Base-by-base conservation (phyloP, 169 alveolate genomes). In the Cryptosporidium sp. region DNA sequence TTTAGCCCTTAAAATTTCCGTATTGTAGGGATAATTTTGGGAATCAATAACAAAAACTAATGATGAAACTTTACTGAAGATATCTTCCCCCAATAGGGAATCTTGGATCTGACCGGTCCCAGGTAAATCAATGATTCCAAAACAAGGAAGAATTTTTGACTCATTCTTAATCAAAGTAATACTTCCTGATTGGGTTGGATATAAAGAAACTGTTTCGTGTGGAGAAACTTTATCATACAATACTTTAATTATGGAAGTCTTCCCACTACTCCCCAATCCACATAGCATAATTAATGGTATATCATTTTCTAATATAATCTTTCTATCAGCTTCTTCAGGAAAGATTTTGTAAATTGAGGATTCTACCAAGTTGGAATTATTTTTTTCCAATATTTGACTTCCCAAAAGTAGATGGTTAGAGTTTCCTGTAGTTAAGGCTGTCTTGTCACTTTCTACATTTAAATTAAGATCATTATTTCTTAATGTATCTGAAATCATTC, bases 31-130 rank as follows among this genome's bases (percentile, higher is more conserved):
- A 56, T 94, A 94, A 51, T 94, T 85, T 69, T 94, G 93, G 6
- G 96, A 94, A 91, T 95, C 97, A 16, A 95, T 84, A 16, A 95
- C 96, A 84, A 67, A 95, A 69, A 96, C 87, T 84, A 95, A 62
- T 21, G 92, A 91, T 35, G 95, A 92, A 61, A 94, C 91, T 56
- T 92, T 91, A 31, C 48, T 69, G 39, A 70, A 53, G 8, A 68
- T 65, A 21, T 45, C 93, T 67, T 45, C 87, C 87, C 60, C 72
- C 48, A 60, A 48, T 31, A 75, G 45, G n/a, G 62, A 71, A 16
- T 85, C 91, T 44, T 91, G 80, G 51, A 52, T 44, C 48, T 85
- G 87, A 26, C 91, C 86, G 18, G 69, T 53, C 6, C 93, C 93
- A n/a, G 93, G 93, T 42, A 91, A 72, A 23, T 91, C 93, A 23